A percentile compares a stretch with the other conserved stretches of the same genome.
phyloP scores from a whole-genome alignment of 495 filamentous ascomycete species.

The Evernia prunastri region DNA sequence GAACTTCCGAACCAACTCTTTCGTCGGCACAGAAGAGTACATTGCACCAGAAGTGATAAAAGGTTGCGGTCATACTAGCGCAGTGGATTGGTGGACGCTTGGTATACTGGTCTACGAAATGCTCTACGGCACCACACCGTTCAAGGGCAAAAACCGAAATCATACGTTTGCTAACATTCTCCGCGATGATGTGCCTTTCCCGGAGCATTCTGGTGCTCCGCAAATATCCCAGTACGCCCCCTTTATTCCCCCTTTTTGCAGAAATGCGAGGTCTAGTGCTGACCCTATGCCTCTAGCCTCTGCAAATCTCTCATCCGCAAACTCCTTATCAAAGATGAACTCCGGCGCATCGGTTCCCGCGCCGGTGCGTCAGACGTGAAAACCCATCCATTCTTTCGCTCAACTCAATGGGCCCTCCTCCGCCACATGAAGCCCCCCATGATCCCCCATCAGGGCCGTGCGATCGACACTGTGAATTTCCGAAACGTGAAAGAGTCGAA shows the following conservation, averaged over 20 bases:
- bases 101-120: constrained; percentile 98
- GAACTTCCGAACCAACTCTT: constrained; percentile 97
- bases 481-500: constrained; percentile 95
- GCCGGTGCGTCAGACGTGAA: constrained; percentile 97
- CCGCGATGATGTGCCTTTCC: constrained; percentile 89
- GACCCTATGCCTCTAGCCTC: constrained; percentile 45
- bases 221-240: constrained; percentile 79
- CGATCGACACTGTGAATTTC: constrained; percentile 92
- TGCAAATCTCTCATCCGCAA: constrained; percentile 98
- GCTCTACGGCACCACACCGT: constrained; percentile 97
- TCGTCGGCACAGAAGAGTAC: constrained; percentile 97
- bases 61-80: constrained; percentile 94
- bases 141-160: constrained; percentile 99
- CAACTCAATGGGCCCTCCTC: constrained; percentile 92
- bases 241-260: constrained; percentile 21
- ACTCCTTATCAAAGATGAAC: constrained; percentile 95
- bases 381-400: constrained; percentile 89
- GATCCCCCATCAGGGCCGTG: constrained; percentile 85
- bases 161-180: constrained; percentile 97
- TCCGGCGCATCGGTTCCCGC: constrained; percentile 85
- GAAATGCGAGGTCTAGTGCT: not conserved
- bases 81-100: constrained; percentile 98
- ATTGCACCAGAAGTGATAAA: constrained; percentile 99
- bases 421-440: constrained; percentile 99
- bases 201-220: constrained; percentile 75